Evolutionary conservation across 345 rosid genomes (phyloP), one percentile per base, ranked within the genome.

Genomic region (Gossypium bickii): DNA sequence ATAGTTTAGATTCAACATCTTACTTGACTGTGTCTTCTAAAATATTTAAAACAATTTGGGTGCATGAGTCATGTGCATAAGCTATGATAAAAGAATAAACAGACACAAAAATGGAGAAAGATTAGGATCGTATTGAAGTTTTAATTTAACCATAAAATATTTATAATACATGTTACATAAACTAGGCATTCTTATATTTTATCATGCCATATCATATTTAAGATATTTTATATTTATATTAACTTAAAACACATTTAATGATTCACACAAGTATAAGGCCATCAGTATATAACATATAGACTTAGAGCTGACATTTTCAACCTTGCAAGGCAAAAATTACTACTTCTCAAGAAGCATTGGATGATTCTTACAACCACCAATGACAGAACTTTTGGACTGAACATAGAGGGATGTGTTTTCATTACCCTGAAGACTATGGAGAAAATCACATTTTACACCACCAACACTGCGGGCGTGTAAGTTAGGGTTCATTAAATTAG

Each of bases 391-490:
- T 56, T 62, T n/a, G 5, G 29, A 17, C 20, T 64, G 64, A 62
- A 73, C 56, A 57, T 34, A 74, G 73, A 67, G 83, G 77, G 80
- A 80, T 74, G 81, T 70, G 80, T 57, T 79, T 83, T 81, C 91
- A 78, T 77, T 82, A 78, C 69, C 48, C 75, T 68, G 71, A 55
- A 65, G 70, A 29, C 62, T 17, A 69, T 44, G 29, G 10, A 65
- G 25, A 55, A 41, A 34, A 48, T 43, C 67, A 68, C 48, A 52
- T 56, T 5, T 53, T 56, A 56, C 27, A 56, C 27, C 60, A 56
- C 11, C 4, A 4, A 20, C 34, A 18, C 20, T 43, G 61, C 15
- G 1, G 63, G 41, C 1, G 41, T 5, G 41, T 34, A 34, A 34
- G 41, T 34, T 34, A 34, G 41, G 41, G 7, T 5, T 5, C 70